Evolutionary conservation across 768 basidiomycete genomes (phyloP), one percentile per base, ranked within the genome.

Genomic region (Suillus decipiens): DNA sequence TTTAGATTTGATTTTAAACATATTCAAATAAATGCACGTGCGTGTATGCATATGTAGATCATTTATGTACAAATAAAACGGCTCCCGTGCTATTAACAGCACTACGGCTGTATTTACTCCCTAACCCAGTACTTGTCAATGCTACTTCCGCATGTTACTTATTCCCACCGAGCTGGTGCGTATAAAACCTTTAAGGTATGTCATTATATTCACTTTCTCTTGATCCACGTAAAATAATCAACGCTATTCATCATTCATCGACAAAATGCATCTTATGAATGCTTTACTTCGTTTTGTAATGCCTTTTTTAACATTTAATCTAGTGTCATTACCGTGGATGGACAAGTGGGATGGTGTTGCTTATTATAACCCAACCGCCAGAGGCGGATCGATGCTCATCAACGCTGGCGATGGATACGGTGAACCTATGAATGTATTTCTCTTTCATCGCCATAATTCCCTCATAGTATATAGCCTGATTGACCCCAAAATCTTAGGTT

Each of bases 311-410:
- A 17, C 39, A 31, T 41, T 7, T 10, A 31, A 11, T 19, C 17
- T 17, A 19, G 37, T 31, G 6, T 12, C 37, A 28, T 41, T 28
- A 31, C 9, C 24, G 10, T 31, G 28, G 1, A 57, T 57, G 11
- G 39, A 15, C 56, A 41, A 57, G 28, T 17, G 10, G 56, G 28
- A 19, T 41, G 54, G 47, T 2, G 70, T 73, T 8, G 72, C 70
- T 9, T 84, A 73, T 65, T 73, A 76, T 41, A 57, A 77, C 36
- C 82, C 82, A 1, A 63, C 66, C 4, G 8, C 17, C 0, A 65
- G 62, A 2, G 84, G 81, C 1, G 82, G 82, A 3, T 82, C 83
- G 3, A 76, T 78, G 78, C 76, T 84, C 42, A 71, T 74, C 57
- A 66, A 78, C 36, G 73, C 82, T 19, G 69, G 71, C 7, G 55